A percentile compares a stretch with the other conserved stretches of the same genome.
phyloP scores from a whole-genome alignment of 345 rosid genomes.

The Eucalyptus brandiana region DNA sequence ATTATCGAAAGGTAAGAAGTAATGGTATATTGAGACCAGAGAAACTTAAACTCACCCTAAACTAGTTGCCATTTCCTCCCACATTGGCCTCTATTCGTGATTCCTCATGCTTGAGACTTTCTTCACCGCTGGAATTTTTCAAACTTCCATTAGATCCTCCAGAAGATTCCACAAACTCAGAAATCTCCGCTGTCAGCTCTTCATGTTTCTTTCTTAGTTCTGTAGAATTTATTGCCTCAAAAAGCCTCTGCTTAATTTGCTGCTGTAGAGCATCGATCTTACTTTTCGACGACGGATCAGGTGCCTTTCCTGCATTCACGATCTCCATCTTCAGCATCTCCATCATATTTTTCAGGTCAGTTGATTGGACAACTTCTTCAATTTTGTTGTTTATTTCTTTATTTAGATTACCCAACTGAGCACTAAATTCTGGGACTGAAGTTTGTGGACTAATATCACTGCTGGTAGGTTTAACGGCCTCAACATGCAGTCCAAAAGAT shows the following conservation, averaged over 20 bases:
- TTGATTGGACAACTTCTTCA: constrained; percentile 28
- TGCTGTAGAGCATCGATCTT: constrained; percentile 49
- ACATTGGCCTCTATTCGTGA: background rate
- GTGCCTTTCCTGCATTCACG: constrained; percentile 42
- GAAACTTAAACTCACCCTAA: background rate
- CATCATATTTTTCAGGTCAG: constrained; percentile 50
- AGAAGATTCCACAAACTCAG: constrained; percentile 18
- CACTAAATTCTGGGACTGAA: constrained; percentile 32
- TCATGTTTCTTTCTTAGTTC: constrained; percentile 51
- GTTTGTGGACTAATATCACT: constrained; percentile 12
- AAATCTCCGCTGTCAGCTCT: constrained; percentile 29
- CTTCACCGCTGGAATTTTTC: background rate
- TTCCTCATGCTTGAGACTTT: background rate
- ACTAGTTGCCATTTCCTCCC: background rate
- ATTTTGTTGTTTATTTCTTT: constrained; percentile 6
- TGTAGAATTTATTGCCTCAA: constrained; percentile 33
- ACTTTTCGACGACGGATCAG: constrained; percentile 19
- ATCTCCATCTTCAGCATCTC: constrained; percentile 55
- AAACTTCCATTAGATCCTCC: constrained; percentile 21
- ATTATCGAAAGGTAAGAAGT: background rate
- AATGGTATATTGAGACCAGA: background rate
- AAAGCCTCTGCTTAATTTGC: constrained; percentile 52
- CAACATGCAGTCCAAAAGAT: constrained; percentile 53
- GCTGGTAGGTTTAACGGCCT: constrained; percentile 22
- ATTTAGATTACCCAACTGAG: constrained; percentile 30